Base-by-base conservation (phyloP, 2,329 filamentous ascomycete genomes). In the Pseudocercospora vitis region DNA sequence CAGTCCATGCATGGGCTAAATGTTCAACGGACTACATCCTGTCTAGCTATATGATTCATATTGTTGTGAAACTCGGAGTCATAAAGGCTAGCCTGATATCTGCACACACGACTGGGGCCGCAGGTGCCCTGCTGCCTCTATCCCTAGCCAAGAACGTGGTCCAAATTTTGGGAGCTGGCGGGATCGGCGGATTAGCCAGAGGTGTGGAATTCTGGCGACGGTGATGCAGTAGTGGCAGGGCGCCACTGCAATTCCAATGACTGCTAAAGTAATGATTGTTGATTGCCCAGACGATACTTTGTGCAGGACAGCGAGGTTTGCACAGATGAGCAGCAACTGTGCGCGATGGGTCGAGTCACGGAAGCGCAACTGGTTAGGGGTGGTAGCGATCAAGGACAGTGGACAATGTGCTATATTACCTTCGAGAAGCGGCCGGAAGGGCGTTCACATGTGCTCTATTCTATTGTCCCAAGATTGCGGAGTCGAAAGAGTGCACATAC, bases 401-500 rank as follows among this genome's bases (percentile, higher is more conserved):
- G 9, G 16, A 19, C n/a, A 11, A 19, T 21, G 18, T 35, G 52
- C n/a, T 39, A 5, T 31, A 48, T n/a, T n/a, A n/a, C n/a, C n/a
- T n/a, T n/a, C n/a, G n/a, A n/a, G n/a, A n/a, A n/a, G n/a, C n/a
- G n/a, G n/a, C n/a, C n/a, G n/a, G n/a, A n/a, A n/a, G n/a, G n/a
- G n/a, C n/a, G n/a, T n/a, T n/a, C n/a, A n/a, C n/a, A n/a, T n/a
- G n/a, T n/a, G n/a, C n/a, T n/a, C n/a, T n/a, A 32, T 3, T 21
- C 18, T 12, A 50, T 39, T 39, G 12, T n/a, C 19, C 28, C 14
- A 18, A 16, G 42, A 29, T 12, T 14, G 35, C 6, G 26, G 58
- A 59, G 42, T 56, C 40, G 14, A 66, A 66, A 48, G 63, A 65
- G 58, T 56, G 29, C 60, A 60, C 62, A 66, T 31, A 65, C 49